Base-by-base conservation (phyloP, 768 basidiomycete species). In the Suillus spraguei region DNA sequence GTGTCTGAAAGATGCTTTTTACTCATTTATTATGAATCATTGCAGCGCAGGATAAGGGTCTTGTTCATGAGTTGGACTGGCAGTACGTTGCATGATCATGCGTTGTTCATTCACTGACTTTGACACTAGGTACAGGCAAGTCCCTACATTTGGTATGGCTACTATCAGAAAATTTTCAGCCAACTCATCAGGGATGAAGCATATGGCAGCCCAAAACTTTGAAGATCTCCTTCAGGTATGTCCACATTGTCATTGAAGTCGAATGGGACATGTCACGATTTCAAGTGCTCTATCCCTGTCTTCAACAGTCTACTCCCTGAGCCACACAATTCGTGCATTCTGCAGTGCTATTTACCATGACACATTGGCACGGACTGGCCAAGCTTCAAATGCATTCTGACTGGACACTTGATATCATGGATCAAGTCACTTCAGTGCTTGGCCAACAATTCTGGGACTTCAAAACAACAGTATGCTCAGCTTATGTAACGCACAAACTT, bases 161-260 rank as follows among this genome's bases (percentile, higher is more conserved):
- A 33, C 36, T 9, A 33, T 38, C 3, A 1, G 16, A 0, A 24
- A 24, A 2, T 47, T 47, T 47, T 47, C 46, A 2, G 46, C 46
- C 22, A 47, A 47, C 11, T 22, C 46, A 5, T 47, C n/a, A 4
- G 46, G 11, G 22, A 47, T 47, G 46, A 47, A 22, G 5, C 5
- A 4, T 13, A 63, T 78, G 16, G 76, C 77, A 20, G 78, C 76
- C 1, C 68, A 70, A 24, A 76, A 79, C 58, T 79, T 69, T 63
- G 76, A 79, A 55, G 79, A 79, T 53, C 65, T 79, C 6, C 62
- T 79, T 0, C 78, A 78, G 67, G 60, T 61, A 32, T 24, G 47
- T 4, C 11, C 20, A 6, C n/a, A 44, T 44, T 44, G 1, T 44
- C 42, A n/a, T 39, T 44, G 22, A 28, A 41, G 5, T 41, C 1